Evolutionary conservation across 331 rosid genomes (phyloP), one percentile per base, ranked within the genome.

Genomic region (Phaseolus coccineus): DNA sequence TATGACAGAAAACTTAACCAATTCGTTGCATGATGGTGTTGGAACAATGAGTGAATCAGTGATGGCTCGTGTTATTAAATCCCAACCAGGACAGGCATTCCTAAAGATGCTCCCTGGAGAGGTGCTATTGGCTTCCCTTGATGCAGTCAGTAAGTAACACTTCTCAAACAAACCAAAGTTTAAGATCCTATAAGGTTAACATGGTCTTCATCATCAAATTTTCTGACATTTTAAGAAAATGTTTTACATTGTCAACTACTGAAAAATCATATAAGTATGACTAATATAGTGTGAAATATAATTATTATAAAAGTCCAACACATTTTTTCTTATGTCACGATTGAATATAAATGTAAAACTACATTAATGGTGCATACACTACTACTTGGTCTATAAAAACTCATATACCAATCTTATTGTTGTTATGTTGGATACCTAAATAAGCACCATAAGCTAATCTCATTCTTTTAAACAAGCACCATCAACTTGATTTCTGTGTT

Each of bases 91-190:
- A 74, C 91, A 92, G 52, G 82, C 93, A 58, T 82, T 90, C 69
- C 75, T 91, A 0, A 59, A 63, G 56, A 84, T 90, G 97, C 89
- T 90, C 58, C 97, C 96, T 12, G 97, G 94, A 81, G 86, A 93
- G 84, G 90, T 90, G 57, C 82, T 91, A 27, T 73, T 93, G 84
- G 98, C 98, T 65, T 91, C 98, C 48, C 97, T 93, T 69, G 97
- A 93, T 73, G 96, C 94, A 19, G 86, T 93, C 71, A 91, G 98
- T 93, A 93, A 90, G 97, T 93, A 79, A 69, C 3, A 11, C 6
- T 56, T 68, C 47, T 33, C 37, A 33, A 3, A 31, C 35, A 33
- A 3, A 33, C 37, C 37, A 37, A 62, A 10, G 3, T 55, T 53
- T 44, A 56, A 44, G 10, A 44, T 62, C 22, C 33, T 68, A 48